These are phyloP conservation scores for Dictyostelium brefeldianum DNA, from an alignment of 78 protist genomes.

Conservation along the genomic window DNA sequence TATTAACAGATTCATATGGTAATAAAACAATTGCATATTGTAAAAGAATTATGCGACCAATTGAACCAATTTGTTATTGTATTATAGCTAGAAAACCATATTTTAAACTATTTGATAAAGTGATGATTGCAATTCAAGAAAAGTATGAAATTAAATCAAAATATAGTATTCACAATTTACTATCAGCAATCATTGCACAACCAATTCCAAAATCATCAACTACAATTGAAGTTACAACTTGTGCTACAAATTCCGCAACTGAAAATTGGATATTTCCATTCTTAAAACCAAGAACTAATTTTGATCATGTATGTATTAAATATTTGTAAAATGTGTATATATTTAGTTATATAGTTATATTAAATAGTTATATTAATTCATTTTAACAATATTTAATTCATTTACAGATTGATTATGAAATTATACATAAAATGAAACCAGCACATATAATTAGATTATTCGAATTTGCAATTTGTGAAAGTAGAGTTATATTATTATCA, in stretches of 20 bases:
- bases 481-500: constrained; percentile 47
- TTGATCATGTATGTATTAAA: constrained; percentile 51
- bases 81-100: constrained; percentile 49
- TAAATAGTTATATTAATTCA: not conserved
- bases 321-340: not conserved
- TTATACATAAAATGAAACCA: constrained; percentile 55
- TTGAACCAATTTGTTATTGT: constrained; percentile 37
- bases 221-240: constrained; percentile 15
- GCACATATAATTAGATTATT: constrained; percentile 46
- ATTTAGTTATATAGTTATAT: not conserved
- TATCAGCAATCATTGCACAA: not conserved
- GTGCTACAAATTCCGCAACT: constrained; percentile 44
- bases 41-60: constrained; percentile 38
- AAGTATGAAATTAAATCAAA: constrained; percentile 45
- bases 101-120: constrained; percentile 53
- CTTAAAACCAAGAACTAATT: constrained; percentile 28
- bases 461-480: constrained; percentile 44
- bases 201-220: constrained; percentile 14
- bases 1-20: constrained; percentile 73
- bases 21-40: constrained; percentile 64
- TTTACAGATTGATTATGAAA: constrained; percentile 41
- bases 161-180: constrained; percentile 27
- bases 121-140: constrained; percentile 22
- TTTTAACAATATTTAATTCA: not conserved
- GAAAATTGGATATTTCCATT: constrained; percentile 35